Evolutionary conservation across 345 rosid genomes (phyloP), one percentile per base, ranked within the genome.

Genomic region (Gossypium rotundifolium): DNA sequence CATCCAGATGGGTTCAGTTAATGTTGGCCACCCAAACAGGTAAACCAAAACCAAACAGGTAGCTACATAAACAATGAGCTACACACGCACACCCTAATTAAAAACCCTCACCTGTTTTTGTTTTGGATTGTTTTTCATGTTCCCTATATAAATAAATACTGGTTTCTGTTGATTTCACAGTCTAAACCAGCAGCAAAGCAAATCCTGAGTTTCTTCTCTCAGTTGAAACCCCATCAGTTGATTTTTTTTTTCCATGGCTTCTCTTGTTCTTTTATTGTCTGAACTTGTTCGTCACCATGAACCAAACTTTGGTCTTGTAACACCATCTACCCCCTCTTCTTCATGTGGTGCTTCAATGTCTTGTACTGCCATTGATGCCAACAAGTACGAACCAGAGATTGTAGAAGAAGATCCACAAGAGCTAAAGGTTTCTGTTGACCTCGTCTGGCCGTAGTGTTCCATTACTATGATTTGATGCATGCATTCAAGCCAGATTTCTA

Each of bases 211-310:
- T 67, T 67, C 55, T 23, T 33, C 40, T 67, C 22, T 11, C 45
- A 27, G 45, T 14, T 16, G 49, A 23, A 9, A 7, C 0, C 2
- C 18, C 6, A 10, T 65, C 17, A 40, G 0, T 65, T 42, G n/a
- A 65, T 20, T 65, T 25, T 22, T 16, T 0, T 22, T 22, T 45
- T 44, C 72, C 77, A 57, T 60, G 81, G 67, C 76, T 58, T 75
- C 78, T 75, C 74, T 75, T 46, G 18, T 75, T 11, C 78, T 75
- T 46, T 7, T 75, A 13, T 67, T 75, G 74, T 75, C 78, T 68
- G 67, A 75, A 60, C 74, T 75, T 33, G 29, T 75, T 33, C 74
- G 78, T 20, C 78, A 67, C 46, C 73, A 45, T 45, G 73, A 75
- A 20, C 61, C 74, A 11, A 65, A 74, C 60, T 54, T 53, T 17